These are phyloP conservation scores for Liquidambar formosana DNA, from an alignment of 164 flowering plant species.

Conservation along the genomic window DNA sequence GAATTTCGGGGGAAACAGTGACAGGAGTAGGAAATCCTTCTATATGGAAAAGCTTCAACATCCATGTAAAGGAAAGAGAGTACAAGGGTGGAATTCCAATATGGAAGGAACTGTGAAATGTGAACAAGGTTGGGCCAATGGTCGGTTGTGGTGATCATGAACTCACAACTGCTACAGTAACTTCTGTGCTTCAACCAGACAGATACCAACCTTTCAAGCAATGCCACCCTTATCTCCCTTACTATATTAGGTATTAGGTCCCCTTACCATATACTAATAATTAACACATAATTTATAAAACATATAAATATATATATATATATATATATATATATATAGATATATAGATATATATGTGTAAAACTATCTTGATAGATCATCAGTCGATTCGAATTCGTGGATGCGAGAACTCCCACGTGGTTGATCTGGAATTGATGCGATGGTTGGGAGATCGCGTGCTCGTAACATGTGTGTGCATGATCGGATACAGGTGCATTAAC, in stretches of 20 bases:
- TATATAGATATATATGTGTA: too few species aligned
- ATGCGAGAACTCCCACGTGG: neutral
- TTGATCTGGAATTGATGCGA: neutral
- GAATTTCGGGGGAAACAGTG: too few species aligned
- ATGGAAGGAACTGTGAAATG: conserved; percentile 12
- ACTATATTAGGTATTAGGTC: too few species aligned
- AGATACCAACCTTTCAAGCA: conserved; percentile 24
- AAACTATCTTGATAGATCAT: too few species aligned
- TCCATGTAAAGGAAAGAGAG: neutral
- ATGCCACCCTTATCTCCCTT: conserved; percentile 3
- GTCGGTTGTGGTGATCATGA: conserved; percentile 19
- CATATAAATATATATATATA: too few species aligned
- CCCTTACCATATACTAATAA: too few species aligned
- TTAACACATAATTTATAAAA: too few species aligned
- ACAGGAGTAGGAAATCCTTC: too few species aligned
- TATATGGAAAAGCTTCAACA: neutral
- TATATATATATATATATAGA: too few species aligned
- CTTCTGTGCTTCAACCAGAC: conserved; percentile 14
- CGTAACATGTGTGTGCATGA: conserved; percentile 1
- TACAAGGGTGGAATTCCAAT: neutral
- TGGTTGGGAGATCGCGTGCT: neutral
- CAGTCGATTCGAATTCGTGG: too few species aligned
- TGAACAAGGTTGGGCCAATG: neutral
- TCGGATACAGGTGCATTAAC: conserved; percentile 2
- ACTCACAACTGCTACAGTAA: conserved; percentile 13